Evolutionary conservation across 2,329 filamentous ascomycete genomes (phyloP), one percentile per base, ranked within the genome.

Genomic region (Neospermospora avenae): DNA sequence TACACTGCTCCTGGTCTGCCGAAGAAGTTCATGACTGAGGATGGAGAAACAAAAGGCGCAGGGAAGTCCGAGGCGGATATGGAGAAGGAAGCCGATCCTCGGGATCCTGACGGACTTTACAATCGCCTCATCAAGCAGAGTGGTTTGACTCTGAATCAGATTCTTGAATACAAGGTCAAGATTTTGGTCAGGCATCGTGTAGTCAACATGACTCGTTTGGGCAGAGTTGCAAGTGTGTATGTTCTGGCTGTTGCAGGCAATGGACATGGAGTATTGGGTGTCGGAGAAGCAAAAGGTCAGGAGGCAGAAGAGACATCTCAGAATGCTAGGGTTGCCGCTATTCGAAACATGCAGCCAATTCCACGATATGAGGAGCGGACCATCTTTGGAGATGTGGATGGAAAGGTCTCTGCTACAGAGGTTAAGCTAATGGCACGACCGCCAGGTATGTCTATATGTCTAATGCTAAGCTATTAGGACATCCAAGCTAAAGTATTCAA

Each of bases 331-430:
- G 85, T 92, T 77, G 81, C 88, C 65, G 93, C 95, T 24, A 90
- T 98, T 68, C 82, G 89, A 71, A 97, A 95, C 79, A 92, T 99
- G 90, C 85, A 86, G 78, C 93, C 95, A n/a, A 85, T 99, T 58
- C 85, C 86, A 53, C 82, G 93, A 60, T 99, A 98, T 73, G 95
- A 99, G 80, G 83, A 91, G 69, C 82, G 95, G 63, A 99, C 95
- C 13, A 95, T 96, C 56, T 98, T 84, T 76, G 95, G 95, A 59
- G 85, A 92, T 65, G 84, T 96, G 42, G 82, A 86, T 75, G 85
- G 80, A 68, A 99, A 99, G 80, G 84, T 96, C 35, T 91, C 91
- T 60, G 95, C 90, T n/a, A 91, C 89, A 6, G 84, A 95, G 63
- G 86, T 99, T 67, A 82, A 91, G 77, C 80, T 99, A 68, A 89